phyloP scores from a whole-genome alignment of 331 rosid genomes.

The Dryas integrifolia region DNA sequence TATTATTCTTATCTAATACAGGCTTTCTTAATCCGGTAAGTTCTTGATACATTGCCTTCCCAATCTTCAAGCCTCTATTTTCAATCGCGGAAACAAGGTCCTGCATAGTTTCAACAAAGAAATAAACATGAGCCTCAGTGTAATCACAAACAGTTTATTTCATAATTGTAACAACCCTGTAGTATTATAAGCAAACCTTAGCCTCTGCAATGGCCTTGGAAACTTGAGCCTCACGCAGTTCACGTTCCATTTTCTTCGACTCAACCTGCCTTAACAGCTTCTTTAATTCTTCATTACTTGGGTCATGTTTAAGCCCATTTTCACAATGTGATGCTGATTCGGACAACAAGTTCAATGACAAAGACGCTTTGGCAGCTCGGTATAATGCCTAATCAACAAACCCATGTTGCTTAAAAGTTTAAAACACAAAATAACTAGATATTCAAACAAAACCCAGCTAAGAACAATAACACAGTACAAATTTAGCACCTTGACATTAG shows the following conservation, averaged over 20 bases:
- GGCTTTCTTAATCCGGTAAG: slow-evolving; percentile 74
- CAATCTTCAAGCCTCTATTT: slow-evolving; percentile 69
- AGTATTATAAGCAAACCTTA: slow-evolving; percentile 44
- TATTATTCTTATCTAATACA: slow-evolving; percentile 59
- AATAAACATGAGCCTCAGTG: slow-evolving; percentile 21
- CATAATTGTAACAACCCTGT: not conserved
- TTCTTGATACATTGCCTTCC: slow-evolving; percentile 64
- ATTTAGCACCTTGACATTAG: slow-evolving; percentile 62
- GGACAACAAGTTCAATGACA: slow-evolving; percentile 61
- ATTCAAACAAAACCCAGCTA: not conserved
- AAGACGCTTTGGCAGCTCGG: slow-evolving; percentile 81
- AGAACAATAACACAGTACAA: not conserved
- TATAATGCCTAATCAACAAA: slow-evolving; percentile 62
- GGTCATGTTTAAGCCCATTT: slow-evolving; percentile 66
- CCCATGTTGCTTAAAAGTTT: not conserved
- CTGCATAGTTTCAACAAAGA: slow-evolving; percentile 43
- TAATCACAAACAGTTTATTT: slow-evolving; percentile 20
- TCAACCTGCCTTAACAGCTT: slow-evolving; percentile 61
- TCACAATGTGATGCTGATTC: slow-evolving; percentile 63
- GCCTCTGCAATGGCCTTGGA: slow-evolving; percentile 61
- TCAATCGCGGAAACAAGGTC: slow-evolving; percentile 61
- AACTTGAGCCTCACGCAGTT: slow-evolving; percentile 67
- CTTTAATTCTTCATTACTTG: slow-evolving; percentile 60
- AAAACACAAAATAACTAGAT: not conserved
- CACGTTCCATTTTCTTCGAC: slow-evolving; percentile 47